phyloP scores from a whole-genome alignment of 768 basidiomycete species.

The Serendipita sp. region DNA sequence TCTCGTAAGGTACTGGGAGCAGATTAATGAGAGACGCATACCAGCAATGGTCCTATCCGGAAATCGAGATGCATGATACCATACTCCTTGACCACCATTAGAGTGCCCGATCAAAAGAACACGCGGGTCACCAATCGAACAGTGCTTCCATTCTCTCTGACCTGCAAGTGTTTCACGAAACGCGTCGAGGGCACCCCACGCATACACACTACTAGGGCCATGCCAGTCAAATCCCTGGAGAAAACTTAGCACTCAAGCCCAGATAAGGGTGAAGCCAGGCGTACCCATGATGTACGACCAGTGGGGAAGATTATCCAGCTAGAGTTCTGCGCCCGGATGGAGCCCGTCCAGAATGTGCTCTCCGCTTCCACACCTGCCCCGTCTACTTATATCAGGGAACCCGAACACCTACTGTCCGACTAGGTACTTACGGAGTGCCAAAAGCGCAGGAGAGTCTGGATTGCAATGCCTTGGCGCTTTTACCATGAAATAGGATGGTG shows the following conservation, averaged over 20 bases:
- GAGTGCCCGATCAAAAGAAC: constrained; percentile 77
- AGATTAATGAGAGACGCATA: constrained; percentile 15
- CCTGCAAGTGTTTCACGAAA: constrained; percentile 30
- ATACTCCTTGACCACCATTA: constrained; percentile 82
- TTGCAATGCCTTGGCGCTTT: constrained; percentile 11
- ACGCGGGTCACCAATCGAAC: constrained; percentile 24
- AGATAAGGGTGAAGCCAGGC: constrained; percentile 4
- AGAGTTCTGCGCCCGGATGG: constrained; percentile 37
- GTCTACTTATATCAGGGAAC: constrained; percentile 27
- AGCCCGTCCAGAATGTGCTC: constrained; percentile 41
- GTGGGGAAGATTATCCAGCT: constrained; percentile 71
- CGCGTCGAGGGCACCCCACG: constrained; percentile 44
- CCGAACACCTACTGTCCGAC: background rate
- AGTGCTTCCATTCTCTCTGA: constrained; percentile 23
- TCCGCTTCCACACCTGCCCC: constrained; percentile 71
- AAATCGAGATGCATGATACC: constrained; percentile 60
- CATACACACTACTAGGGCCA: constrained; percentile 60
- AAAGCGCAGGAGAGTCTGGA: constrained; percentile 23
- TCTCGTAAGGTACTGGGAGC: background rate
- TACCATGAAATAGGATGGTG: constrained; percentile 12
- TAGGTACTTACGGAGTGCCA: constrained; percentile 42
- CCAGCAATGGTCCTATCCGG: constrained; percentile 60
- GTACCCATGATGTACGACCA: constrained; percentile 74
- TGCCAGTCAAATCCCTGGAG: constrained; percentile 82
- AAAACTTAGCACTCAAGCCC: background rate